phyloP scores from a whole-genome alignment of 768 basidiomycete genomes.

The Leucosporidium creatinivorum region DNA sequence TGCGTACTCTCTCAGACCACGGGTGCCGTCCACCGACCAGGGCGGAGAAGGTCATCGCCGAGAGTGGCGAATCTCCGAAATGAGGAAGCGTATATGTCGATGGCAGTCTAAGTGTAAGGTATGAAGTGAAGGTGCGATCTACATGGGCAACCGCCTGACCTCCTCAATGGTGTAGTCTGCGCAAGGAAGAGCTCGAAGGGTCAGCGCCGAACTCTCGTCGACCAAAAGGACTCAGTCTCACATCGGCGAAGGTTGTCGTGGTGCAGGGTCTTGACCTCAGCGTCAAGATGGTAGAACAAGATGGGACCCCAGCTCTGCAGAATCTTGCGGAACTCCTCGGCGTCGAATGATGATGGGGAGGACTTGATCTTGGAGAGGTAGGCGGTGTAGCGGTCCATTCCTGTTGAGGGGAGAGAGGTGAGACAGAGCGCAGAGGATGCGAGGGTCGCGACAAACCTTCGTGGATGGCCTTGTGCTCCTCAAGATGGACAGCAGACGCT shows the following conservation, averaged over 20 bases:
- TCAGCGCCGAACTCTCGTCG: too few relatives aligned
- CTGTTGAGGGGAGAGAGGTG: background rate
- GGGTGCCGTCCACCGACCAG: too few relatives aligned
- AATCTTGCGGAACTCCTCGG: constrained; percentile 33
- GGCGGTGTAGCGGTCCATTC: constrained; percentile 5
- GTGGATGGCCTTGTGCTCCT: constrained; percentile 41
- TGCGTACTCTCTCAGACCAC: too few relatives aligned
- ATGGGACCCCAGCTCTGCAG: constrained; percentile 32
- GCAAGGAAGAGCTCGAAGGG: too few relatives aligned
- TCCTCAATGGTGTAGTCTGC: too few relatives aligned
- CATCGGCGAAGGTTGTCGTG: constrained; percentile 23
- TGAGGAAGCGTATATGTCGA: too few relatives aligned
- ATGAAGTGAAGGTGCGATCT: too few relatives aligned
- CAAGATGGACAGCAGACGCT: constrained; percentile 33
- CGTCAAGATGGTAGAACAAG: constrained; percentile 37
- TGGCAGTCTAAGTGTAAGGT: too few relatives aligned
- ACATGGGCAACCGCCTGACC: too few relatives aligned
- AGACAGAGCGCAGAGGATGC: background rate
- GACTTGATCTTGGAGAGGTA: constrained; percentile 31
- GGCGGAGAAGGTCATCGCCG: too few relatives aligned
- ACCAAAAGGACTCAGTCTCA: background rate
- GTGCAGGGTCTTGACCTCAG: constrained; percentile 23
- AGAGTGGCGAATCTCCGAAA: too few relatives aligned
- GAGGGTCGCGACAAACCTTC: constrained; percentile 36
- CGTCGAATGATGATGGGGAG: constrained; percentile 36